These are phyloP conservation scores for Sporisorium graminicola DNA, from an alignment of 1,284 basidiomycete species.

Conservation along the genomic window DNA sequence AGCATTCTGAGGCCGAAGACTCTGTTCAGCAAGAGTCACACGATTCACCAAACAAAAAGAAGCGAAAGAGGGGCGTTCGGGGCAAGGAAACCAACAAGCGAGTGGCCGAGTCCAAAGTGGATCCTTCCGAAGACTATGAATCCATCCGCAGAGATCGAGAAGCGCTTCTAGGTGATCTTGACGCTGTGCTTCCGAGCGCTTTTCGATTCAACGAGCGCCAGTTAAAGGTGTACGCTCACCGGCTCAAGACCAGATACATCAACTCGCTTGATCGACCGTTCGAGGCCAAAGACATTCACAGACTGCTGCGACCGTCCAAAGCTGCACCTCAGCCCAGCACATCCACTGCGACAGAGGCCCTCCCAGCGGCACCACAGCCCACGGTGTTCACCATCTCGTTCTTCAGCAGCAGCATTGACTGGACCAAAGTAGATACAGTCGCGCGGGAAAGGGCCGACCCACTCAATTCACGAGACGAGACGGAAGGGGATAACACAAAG, in stretches of 20 bases:
- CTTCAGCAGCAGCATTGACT: constrained; percentile 31
- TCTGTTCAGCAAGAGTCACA: constrained; percentile 9
- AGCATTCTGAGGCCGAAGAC: constrained; percentile 15
- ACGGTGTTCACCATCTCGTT: constrained; percentile 33
- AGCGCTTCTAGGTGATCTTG: constrained; percentile 17
- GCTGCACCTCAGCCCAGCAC: not conserved
- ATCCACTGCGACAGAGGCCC: not conserved
- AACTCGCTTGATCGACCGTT: constrained; percentile 49
- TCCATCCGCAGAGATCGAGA: constrained; percentile 31
- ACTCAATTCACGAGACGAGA: not conserved
- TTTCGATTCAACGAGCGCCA: constrained; percentile 38
- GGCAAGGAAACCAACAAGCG: constrained; percentile 4
- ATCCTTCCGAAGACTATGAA: constrained; percentile 17
- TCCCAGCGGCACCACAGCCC: not conserved
- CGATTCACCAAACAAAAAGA: constrained; percentile 7
- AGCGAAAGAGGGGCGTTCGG: constrained; percentile 7
- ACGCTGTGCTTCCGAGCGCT: constrained; percentile 30
- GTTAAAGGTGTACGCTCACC: constrained; percentile 33
- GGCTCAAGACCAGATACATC: constrained; percentile 38
- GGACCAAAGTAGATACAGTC: constrained; percentile 11
- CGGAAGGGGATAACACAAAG: constrained; percentile 20
- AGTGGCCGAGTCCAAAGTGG: constrained; percentile 6
- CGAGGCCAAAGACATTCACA: constrained; percentile 15
- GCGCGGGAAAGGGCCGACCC: not conserved
- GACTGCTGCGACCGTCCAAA: constrained; percentile 4